Evolutionary conservation across 305 asterid genomes (phyloP), one percentile per base, ranked within the genome.

Genomic region (Solanum hybrid): DNA sequence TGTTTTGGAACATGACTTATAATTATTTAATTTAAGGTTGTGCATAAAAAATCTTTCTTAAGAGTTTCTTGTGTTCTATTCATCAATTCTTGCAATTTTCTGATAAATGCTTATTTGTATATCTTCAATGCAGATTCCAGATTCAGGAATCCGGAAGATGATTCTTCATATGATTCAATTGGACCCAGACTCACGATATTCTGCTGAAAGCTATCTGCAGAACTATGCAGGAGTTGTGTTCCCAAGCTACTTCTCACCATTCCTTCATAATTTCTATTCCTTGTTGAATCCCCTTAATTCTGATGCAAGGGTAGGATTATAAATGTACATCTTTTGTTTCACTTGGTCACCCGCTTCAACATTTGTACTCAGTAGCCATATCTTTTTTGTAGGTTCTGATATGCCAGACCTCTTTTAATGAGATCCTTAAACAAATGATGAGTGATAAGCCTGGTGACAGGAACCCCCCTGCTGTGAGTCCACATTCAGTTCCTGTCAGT

Each of bases 121-220:
- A n/a, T 89, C 89, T 84, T 89, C 34, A 70, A 78, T 93, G 91
- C 94, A 98, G 99, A 98, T 98, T 91, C 99, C 98, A 89, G 99
- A 98, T 94, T 93, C 98, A 89, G 99, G 98, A 92, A 94, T 98
- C 88, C 98, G 99, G 88, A 96, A 96, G 94, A 95, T 98, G 99
- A 95, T 98, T 90, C 98, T 97, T 92, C 99, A 98, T 91, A 98
- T 98, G 99, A 95, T 98, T 93, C 99, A 98, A 89, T 92, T 96
- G 94, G 98, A 98, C 88, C 97, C 98, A 4, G 99, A 95, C 88
- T 94, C 94, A 15, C 97, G 99, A 89, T 93, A 90, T 91, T 94
- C 99, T 92, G 99, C 99, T 86, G 99, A 97, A 93, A 95, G 95
- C 92, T 98, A 97, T 95, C 94, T 97, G 95, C 98, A 96, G 93